Evolutionary conservation across 805 yeast species (phyloP).

Genomic region (Metschnikowia reukaufii): DNA sequence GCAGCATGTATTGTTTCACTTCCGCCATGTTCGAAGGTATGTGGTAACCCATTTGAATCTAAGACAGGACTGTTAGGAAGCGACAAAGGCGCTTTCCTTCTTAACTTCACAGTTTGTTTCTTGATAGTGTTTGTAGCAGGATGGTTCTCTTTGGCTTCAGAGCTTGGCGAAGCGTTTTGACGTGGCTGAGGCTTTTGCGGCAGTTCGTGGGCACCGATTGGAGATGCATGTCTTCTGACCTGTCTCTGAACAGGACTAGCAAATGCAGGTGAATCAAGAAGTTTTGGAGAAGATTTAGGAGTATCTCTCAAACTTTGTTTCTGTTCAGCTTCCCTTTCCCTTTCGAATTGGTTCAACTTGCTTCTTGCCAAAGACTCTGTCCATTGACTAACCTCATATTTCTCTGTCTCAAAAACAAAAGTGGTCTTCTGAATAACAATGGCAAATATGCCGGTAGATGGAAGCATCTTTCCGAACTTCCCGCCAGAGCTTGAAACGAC

Average conservation of each 20-base stretch:
- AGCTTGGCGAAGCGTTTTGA: slow-evolving; percentile 17
- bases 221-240: slow-evolving; percentile 1
- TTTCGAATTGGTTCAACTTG: slow-evolving; percentile 25
- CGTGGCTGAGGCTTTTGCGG: slow-evolving; percentile 18
- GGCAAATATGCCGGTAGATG: slow-evolving; percentile 51
- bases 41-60: slow-evolving; percentile 5
- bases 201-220: slow-evolving; percentile 8
- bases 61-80: slow-evolving; percentile 12
- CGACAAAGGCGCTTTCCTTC: slow-evolving; percentile 36
- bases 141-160: slow-evolving; percentile 2
- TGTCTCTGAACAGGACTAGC: slow-evolving; percentile 12
- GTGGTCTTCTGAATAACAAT: slow-evolving; percentile 56
- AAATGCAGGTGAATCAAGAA: slow-evolving; percentile 14
- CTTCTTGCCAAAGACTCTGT: slow-evolving; percentile 21
- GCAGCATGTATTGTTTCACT: slow-evolving; percentile 44
- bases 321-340: slow-evolving; percentile 13
- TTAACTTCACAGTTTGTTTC: slow-evolving; percentile 2
- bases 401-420: slow-evolving; percentile 56
- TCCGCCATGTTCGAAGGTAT: slow-evolving; percentile 17
- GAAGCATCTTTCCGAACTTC: slow-evolving; percentile 32
- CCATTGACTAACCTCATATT: slow-evolving; percentile 55
- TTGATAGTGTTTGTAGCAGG: background rate
- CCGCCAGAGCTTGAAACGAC: slow-evolving; percentile 39
- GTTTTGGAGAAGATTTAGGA: slow-evolving; percentile 9
- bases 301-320: background rate